phyloP scores from a whole-genome alignment of 140 eudicot genomes.

The Oenanthe javanica region DNA sequence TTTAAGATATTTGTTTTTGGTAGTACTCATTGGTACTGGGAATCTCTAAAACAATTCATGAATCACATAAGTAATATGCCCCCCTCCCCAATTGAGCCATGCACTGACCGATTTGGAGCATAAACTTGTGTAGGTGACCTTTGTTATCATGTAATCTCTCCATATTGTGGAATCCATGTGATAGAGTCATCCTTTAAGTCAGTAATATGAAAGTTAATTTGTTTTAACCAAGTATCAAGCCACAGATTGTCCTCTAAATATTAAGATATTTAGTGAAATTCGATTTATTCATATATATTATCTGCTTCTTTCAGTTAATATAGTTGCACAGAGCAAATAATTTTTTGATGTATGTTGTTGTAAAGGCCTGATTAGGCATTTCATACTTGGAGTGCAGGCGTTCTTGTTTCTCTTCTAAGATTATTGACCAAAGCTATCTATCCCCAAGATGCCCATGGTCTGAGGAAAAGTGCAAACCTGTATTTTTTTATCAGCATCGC shows the following conservation, averaged over 20 bases:
- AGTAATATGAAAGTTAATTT: not conserved
- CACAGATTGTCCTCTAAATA: not conserved
- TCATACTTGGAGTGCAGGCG: conserved; percentile 48
- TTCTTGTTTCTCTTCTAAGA: conserved; percentile 73
- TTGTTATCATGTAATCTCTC: not conserved
- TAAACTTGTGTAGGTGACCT: not conserved
- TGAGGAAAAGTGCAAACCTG: conserved; percentile 80
- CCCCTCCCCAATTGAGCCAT: not conserved
- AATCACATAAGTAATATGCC: not conserved
- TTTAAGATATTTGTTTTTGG: not conserved
- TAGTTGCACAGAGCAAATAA: not conserved
- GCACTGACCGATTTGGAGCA: not conserved
- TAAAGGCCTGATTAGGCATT: not conserved
- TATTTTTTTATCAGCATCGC: conserved; percentile 74
- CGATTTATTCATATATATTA: not conserved
- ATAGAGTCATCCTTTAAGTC: not conserved
- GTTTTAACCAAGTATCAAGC: not conserved
- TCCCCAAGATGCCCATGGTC: conserved; percentile 71
- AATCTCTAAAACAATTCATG: not conserved
- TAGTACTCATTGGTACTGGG: not conserved
- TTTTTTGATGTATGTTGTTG: not conserved
- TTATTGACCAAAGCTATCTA: conserved; percentile 79
- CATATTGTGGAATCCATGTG: not conserved
- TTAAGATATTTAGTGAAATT: not conserved
- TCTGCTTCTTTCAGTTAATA: not conserved